Evolutionary conservation across 805 yeast genomes (phyloP).

Genomic region (Ogataea haglerorum): DNA sequence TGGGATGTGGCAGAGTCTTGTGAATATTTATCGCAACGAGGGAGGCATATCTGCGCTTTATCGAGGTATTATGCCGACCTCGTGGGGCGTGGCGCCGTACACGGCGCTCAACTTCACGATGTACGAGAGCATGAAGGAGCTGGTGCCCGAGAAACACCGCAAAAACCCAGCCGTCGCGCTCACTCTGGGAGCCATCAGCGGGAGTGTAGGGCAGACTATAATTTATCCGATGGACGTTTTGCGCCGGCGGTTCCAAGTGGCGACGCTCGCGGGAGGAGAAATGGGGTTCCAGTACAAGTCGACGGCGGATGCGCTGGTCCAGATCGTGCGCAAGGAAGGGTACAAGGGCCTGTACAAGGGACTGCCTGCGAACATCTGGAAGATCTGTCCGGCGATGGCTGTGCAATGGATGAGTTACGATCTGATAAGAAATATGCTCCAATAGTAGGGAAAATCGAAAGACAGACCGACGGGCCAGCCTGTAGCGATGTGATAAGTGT

Average conservation of each 20-base stretch:
- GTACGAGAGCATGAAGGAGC: slow-evolving; percentile 75
- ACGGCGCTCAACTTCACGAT: slow-evolving; percentile 90
- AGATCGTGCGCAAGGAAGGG: slow-evolving; percentile 75
- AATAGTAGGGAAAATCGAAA: slow-evolving; percentile 1
- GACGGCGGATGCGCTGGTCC: slow-evolving; percentile 66
- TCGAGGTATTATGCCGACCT: slow-evolving; percentile 86
- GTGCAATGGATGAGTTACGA: slow-evolving; percentile 91
- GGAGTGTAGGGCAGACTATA: slow-evolving; percentile 85
- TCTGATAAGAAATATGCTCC: slow-evolving; percentile 48
- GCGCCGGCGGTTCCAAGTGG: slow-evolving; percentile 87
- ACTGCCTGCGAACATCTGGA: slow-evolving; percentile 74
- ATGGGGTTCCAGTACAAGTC: slow-evolving; percentile 81
- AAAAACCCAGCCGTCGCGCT: slow-evolving; percentile 51
- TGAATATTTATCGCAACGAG: slow-evolving; percentile 62
- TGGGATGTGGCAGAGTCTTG: slow-evolving; percentile 59
- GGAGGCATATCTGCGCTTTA: slow-evolving; percentile 81
- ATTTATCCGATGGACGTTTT: slow-evolving; percentile 91
- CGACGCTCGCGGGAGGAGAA: slow-evolving; percentile 72
- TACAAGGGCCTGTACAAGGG: slow-evolving; percentile 69
- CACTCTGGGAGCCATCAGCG: slow-evolving; percentile 77
- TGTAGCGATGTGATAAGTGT: neutral
- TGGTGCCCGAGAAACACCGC: slow-evolving; percentile 32
- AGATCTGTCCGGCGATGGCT: slow-evolving; percentile 94
- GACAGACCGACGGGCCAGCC: neutral
- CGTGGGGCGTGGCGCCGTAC: slow-evolving; percentile 93